Base-by-base conservation (phyloP, 1,284 basidiomycete species). In the Leccinum pachyderme region DNA sequence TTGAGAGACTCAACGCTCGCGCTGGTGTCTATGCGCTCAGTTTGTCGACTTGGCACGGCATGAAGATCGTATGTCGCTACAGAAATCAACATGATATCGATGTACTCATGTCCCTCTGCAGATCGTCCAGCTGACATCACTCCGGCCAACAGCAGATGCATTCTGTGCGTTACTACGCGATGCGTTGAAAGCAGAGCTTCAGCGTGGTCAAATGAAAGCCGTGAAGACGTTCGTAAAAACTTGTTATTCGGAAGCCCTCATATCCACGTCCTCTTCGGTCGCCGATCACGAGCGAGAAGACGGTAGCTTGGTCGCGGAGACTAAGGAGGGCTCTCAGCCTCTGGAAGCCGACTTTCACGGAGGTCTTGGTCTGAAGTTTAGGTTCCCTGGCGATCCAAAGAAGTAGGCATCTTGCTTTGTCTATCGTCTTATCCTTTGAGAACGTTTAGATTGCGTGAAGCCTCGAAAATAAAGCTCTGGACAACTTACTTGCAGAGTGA, bases 401-500 rank as follows among this genome's bases (percentile, higher is more conserved):
- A 96, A 95, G 87, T 91, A 65, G 63, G 84, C 72, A 33, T 50
- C 50, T 43, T 49, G 27, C 44, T 54, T 55, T 47, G 25, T 44
- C 33, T 22, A 45, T 48, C 37, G 13, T 41, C 51, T 8, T 33
- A 9, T 33, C 15, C 39, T 22, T 52, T 72, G 48, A 71, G 15
- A 33, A 32, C 7, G 15, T 43, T 7, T 63, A 93, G 90, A 73
- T 79, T 98, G 59, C 84, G 96, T 31, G 97, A 99, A 74, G 92
- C 93, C 54, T 97, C 93, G 43, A 99, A 99, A 74, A 88, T 97
- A 65, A 98, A 97, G 72, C 81, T 99, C 12, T 99, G 97, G 97
- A 89, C 87, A 22, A 84, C 87, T 54, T 99, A 99, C 72, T 80
- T 96, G 37, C 78, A 81, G 64, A 77, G 93, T 95, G 65, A 59